Conservation (phyloP, 2,329 filamentous ascomycete species). For the Ceratocystis harringtonii region DNA sequence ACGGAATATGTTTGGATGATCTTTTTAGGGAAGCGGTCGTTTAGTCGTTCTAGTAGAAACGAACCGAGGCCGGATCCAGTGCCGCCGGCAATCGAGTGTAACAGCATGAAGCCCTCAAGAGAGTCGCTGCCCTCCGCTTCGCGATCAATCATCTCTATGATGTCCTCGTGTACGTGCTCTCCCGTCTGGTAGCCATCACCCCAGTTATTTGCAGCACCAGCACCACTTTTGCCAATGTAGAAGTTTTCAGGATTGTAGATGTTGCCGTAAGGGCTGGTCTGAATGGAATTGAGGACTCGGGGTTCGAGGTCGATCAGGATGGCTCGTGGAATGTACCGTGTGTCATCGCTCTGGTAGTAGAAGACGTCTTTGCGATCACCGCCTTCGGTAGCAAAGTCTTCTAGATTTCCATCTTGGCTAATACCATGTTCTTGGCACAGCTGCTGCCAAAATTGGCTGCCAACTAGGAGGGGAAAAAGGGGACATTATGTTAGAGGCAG, state of each 20-base stretch:
- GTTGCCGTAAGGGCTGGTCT: conserved; percentile 87
- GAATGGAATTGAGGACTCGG: conserved; percentile 81
- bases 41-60: conserved; percentile 85
- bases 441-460: conserved; percentile 98
- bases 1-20: conserved; percentile 98
- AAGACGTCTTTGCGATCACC: conserved; percentile 98
- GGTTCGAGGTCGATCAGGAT: conserved; percentile 94
- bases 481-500: neutral
- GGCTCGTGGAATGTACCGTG: conserved; percentile 89
- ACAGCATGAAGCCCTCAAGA: conserved; percentile 95
- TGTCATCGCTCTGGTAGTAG: conserved; percentile 99
- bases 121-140: conserved; percentile 97
- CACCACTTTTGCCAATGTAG: conserved; percentile 85
- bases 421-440: conserved; percentile 97
- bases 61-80: conserved; percentile 93
- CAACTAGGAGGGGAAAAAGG: conserved; percentile 50
- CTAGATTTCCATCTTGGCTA: conserved; percentile 89
- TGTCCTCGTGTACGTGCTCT: conserved; percentile 83
- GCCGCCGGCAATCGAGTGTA: conserved; percentile 94
- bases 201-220: conserved; percentile 96
- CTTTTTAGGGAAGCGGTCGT: conserved; percentile 97
- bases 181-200: conserved; percentile 89
- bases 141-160: conserved; percentile 98
- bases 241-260: conserved; percentile 99
- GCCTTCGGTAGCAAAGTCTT: conserved; percentile 94